A percentile compares a stretch with the other conserved stretches of the same genome.
These are phyloP conservation scores for Dioscorea zingiberensis DNA, from an alignment of 106 monocot species.

Conservation along the genomic window DNA sequence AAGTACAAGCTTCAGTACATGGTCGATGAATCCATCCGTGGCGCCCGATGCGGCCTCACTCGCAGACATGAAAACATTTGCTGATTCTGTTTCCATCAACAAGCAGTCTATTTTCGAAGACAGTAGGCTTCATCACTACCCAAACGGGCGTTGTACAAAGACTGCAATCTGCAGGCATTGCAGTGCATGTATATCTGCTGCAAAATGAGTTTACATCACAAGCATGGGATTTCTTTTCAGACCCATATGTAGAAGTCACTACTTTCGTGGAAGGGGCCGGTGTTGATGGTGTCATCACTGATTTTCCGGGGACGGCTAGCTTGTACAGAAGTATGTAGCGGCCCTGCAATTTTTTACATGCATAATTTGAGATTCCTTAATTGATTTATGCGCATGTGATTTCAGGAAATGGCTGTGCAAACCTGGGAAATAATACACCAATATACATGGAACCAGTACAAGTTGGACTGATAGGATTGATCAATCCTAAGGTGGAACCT, in stretches of 20 bases:
- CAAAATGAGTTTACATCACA: slow-evolving; percentile 58
- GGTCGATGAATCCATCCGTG: slow-evolving; percentile 37
- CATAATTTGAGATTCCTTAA: too few relatives aligned
- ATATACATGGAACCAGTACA: slow-evolving; percentile 31
- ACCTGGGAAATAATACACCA: slow-evolving; percentile 25
- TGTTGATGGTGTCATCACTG: slow-evolving; percentile 69
- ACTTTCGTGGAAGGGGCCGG: slow-evolving; percentile 21
- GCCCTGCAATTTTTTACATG: not conserved
- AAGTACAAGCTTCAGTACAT: slow-evolving; percentile 57
- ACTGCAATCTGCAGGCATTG: slow-evolving; percentile 40
- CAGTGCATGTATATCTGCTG: slow-evolving; percentile 52
- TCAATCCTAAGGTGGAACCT: slow-evolving; percentile 6
- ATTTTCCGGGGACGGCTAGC: slow-evolving; percentile 52
- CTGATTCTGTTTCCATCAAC: slow-evolving; percentile 42
- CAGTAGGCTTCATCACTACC: slow-evolving; percentile 12
- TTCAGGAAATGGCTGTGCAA: slow-evolving; percentile 54
- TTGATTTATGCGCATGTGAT: too few relatives aligned
- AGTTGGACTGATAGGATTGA: slow-evolving; percentile 17
- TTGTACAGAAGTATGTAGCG: slow-evolving; percentile 53
- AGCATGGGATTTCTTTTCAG: slow-evolving; percentile 71
- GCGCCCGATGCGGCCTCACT: slow-evolving; percentile 37
- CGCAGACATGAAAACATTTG: slow-evolving; percentile 52
- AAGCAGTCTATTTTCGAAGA: slow-evolving; percentile 46
- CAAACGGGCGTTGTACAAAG: slow-evolving; percentile 29
- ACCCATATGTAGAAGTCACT: slow-evolving; percentile 62